phyloP scores from a whole-genome alignment of 1,139 yeast species.

The Candida freyschussii region DNA sequence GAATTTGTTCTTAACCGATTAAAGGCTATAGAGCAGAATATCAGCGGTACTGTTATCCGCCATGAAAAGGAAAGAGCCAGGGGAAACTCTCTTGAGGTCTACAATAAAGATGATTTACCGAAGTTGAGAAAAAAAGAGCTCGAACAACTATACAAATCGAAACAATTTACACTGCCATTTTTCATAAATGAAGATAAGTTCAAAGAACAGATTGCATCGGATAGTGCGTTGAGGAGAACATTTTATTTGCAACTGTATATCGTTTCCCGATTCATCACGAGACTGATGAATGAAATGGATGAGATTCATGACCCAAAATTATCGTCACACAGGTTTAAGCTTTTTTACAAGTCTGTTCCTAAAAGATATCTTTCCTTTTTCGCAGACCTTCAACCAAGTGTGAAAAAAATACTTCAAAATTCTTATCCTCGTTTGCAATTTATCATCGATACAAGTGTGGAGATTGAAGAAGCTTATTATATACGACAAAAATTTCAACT shows the following conservation, averaged over 20 bases:
- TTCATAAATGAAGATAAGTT: conserved; percentile 15
- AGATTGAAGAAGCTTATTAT: conserved; percentile 6
- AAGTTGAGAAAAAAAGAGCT: conserved; percentile 10
- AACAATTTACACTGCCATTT: conserved; percentile 15
- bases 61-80: background rate
- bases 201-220: conserved; percentile 14
- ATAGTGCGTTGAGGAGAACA: conserved; percentile 14
- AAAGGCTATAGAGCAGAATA: background rate
- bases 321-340: no score
- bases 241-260: conserved; percentile 13
- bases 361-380: conserved; percentile 1
- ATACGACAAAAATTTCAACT: conserved; percentile 7
- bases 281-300: no score
- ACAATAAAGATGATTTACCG: conserved; percentile 8
- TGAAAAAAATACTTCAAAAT: conserved; percentile 4
- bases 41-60: background rate
- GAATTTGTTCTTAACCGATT: background rate
- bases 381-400: background rate
- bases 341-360: no score
- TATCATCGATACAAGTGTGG: conserved; percentile 1
- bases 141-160: conserved; percentile 10
- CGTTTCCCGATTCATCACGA: conserved; percentile 6
- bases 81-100: conserved; percentile 4
- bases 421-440: conserved; percentile 5
- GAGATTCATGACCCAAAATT: no score